These are phyloP conservation scores for Myxozyma geophila DNA, from an alignment of 805 yeast species.

Conservation along the genomic window DNA sequence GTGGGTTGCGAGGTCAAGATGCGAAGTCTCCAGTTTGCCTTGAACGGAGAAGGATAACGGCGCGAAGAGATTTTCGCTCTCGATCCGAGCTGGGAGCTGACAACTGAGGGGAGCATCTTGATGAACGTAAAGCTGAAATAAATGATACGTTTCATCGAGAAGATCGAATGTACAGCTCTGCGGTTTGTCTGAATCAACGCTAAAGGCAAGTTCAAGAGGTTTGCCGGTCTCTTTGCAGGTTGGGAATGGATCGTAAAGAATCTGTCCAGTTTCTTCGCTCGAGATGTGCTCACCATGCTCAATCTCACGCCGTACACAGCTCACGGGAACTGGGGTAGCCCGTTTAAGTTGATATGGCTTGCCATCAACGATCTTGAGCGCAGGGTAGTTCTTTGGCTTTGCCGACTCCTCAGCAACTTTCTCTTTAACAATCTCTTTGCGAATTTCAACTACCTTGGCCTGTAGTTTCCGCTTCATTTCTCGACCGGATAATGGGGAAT, in stretches of 20 bases:
- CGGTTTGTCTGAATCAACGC: conserved; percentile 51
- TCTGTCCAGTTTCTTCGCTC: conserved; percentile 62
- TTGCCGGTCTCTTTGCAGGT: conserved; percentile 65
- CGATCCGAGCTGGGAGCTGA: conserved; percentile 58
- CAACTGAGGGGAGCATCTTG: conserved; percentile 79
- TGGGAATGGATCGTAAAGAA: conserved; percentile 64
- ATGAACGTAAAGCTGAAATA: conserved; percentile 75
- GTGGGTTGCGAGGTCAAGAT: conserved; percentile 65
- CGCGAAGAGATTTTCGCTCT: conserved; percentile 42
- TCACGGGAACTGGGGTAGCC: conserved; percentile 38
- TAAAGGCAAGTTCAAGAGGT: conserved; percentile 62
- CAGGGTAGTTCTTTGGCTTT: conserved; percentile 1
- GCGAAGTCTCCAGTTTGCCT: conserved; percentile 69
- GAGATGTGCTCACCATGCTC: conserved; percentile 73
- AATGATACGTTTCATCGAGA: conserved; percentile 68
- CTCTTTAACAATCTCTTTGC: conserved; percentile 12
- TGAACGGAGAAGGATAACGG: conserved; percentile 68
- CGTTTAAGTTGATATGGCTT: conserved; percentile 7
- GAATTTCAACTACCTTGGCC: conserved; percentile 6
- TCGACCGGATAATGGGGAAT: too few relatives aligned
- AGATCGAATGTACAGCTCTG: conserved; percentile 64
- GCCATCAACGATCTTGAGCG: conserved; percentile 18
- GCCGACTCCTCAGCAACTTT: not conserved
- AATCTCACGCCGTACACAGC: conserved; percentile 70
- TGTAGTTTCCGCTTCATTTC: not conserved